Conservation (phyloP, 2,329 filamentous ascomycete genomes). For the Macrophomina pseudophaseolina region DNA sequence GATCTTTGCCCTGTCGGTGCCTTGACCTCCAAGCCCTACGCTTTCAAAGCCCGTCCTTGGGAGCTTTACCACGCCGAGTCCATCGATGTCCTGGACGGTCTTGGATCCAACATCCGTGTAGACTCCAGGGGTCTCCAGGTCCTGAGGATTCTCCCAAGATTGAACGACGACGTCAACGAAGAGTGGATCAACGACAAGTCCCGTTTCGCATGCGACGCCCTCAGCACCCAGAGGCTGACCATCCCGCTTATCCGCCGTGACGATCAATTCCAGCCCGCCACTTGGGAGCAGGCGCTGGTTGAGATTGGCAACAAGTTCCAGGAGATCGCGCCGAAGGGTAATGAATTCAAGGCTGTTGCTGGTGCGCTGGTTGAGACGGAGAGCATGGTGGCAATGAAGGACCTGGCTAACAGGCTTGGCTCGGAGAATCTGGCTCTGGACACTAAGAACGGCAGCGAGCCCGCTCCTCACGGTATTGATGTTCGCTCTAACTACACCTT, state of each 20-base stretch:
- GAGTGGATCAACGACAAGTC: constrained; percentile 99
- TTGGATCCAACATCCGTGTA: constrained; percentile 93
- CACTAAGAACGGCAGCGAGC: constrained; percentile 80
- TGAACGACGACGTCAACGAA: constrained; percentile 98
- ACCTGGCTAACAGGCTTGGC: constrained; percentile 92
- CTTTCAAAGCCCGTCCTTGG: constrained; percentile 96
- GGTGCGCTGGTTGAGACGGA: constrained; percentile 92
- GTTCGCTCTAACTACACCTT: constrained; percentile 94
- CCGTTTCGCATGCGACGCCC: constrained; percentile 92
- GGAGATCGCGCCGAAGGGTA: constrained; percentile 78
- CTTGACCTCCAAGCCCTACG: constrained; percentile 95
- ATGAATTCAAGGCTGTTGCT: constrained; percentile 95
- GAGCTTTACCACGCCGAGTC: constrained; percentile 96
- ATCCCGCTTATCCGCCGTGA: constrained; percentile 88
- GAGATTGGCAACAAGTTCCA: constrained; percentile 84
- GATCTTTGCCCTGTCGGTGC: constrained; percentile 98
- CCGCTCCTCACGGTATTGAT: constrained; percentile 90
- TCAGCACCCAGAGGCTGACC: constrained; percentile 94
- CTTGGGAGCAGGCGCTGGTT: constrained; percentile 93
- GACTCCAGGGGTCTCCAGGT: constrained; percentile 94
- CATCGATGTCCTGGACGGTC: constrained; percentile 88
- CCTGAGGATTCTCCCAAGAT: constrained; percentile 88
- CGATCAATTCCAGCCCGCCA: constrained; percentile 87
- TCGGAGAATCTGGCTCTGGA: constrained; percentile 96
- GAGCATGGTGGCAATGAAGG: constrained; percentile 94